Conservation (phyloP, 2,329 filamentous ascomycete species). For the Colletotrichum kahawae region DNA sequence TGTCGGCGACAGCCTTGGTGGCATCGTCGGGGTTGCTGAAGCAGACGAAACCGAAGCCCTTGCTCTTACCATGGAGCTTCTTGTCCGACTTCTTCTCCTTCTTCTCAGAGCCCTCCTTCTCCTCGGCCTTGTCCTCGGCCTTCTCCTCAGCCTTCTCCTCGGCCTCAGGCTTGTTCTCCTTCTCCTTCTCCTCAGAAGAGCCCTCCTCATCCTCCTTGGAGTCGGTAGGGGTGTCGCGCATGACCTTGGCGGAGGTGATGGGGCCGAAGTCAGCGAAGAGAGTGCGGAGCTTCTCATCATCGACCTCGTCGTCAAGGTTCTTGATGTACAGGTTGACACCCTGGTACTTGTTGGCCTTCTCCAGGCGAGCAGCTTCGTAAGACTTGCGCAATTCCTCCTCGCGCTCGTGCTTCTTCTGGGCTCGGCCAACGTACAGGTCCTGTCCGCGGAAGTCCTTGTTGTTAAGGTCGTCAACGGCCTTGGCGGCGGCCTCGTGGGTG, state of each 20-base stretch:
- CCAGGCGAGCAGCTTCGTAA: constrained; percentile 94
- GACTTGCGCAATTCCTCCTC: constrained; percentile 99
- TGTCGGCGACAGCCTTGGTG: constrained; percentile 98
- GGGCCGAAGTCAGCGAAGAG: constrained; percentile 91
- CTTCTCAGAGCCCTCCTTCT: constrained; percentile 57
- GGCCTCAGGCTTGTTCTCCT: constrained; percentile 56
- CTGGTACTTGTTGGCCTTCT: constrained; percentile 99
- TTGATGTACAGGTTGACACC: constrained; percentile 99
- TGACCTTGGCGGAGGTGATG: constrained; percentile 99
- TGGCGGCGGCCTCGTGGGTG: constrained; percentile 83
- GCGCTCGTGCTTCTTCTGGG: constrained; percentile 99
- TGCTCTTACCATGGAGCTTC: constrained; percentile 89
- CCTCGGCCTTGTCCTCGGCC: constrained; percentile 43
- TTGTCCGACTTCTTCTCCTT: constrained; percentile 66
- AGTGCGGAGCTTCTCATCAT: constrained; percentile 95
- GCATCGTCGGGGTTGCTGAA: constrained; percentile 99
- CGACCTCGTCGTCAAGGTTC: constrained; percentile 95
- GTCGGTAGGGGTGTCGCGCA: constrained; percentile 79
- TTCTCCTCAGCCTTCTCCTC: constrained; percentile 48
- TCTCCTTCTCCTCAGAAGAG: constrained; percentile 53
- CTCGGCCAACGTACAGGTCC: constrained; percentile 96
- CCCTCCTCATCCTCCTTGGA: constrained; percentile 60
- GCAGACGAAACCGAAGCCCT: constrained; percentile 99
- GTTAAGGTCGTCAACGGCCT: constrained; percentile 91
- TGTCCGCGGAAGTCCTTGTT: constrained; percentile 91